Base-by-base conservation (phyloP, 1,139 yeast genomes). In the Pichia sp. region DNA sequence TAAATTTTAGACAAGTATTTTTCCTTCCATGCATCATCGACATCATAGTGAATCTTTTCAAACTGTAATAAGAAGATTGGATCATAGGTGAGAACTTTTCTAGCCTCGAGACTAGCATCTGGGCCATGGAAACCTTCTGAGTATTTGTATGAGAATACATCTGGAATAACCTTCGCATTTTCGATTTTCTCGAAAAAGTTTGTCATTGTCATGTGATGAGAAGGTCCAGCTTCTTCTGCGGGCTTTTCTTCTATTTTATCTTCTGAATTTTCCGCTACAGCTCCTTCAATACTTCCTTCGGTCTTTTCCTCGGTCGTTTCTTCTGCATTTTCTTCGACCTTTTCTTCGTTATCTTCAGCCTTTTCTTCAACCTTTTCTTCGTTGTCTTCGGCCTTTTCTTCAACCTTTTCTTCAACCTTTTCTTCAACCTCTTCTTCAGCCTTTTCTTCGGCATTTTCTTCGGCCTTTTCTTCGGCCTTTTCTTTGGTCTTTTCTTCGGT, bases 31-130 rank as follows among this genome's bases (percentile, higher is more conserved):
- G 79, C 84, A 40, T 80, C 80, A 64, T 87, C 93, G 42, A 83
- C 78, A 44, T 79, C 77, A 64, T 78, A 83, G 53, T 87, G 78
- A 45, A 79, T 76, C 41, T 78, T 76, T 59, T 80, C 82, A 75
- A 93, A 92, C 72, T 90, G 97, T 50, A 84, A 70, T 70, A 93
- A 78, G 73, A 93, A 93, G 49, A 77, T 82, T 34, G 92, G 89
- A 66, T 90, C 95, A 70, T 93, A 93, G 67, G 82, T 78, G 66
- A 78, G 80, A 64, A 77, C 79, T 64, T 76, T 78, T 45, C 75
- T 65, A 42, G 72, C 73, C 61, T 76, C 72, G 56, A 84, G 71
- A 41, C 59, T 57, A 51, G 54, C 54, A 53, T 65, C 65, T 29
- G 69, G 69, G 19, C 51, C 49, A 30, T 79, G 80, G 53, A 75